phyloP scores from a whole-genome alignment of 192 early-diverging fungal species.

The Chytriomyces sp. region DNA sequence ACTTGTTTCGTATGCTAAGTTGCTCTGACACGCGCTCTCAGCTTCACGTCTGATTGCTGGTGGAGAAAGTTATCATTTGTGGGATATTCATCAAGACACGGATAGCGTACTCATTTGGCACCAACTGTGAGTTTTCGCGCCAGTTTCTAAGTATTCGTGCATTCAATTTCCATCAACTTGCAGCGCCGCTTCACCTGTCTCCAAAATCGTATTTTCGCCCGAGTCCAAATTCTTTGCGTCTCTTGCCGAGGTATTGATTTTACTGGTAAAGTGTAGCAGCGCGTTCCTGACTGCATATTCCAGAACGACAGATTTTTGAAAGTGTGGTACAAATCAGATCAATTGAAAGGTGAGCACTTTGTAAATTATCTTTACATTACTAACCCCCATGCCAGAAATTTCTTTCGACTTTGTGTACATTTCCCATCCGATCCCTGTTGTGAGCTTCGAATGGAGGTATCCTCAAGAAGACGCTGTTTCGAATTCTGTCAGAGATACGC shows the following conservation, averaged over 20 bases:
- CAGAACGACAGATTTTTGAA: slow-evolving; percentile 71
- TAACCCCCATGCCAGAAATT: not conserved
- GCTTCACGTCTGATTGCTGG: not conserved
- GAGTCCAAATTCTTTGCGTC: slow-evolving; percentile 67
- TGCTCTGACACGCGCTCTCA: not conserved
- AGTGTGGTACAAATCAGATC: slow-evolving; percentile 58
- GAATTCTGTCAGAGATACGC: not conserved
- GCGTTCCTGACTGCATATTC: not conserved
- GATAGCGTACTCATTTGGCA: not conserved
- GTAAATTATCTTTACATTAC: too few species aligned
- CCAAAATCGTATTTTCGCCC: slow-evolving; percentile 63
- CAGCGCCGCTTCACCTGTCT: slow-evolving; percentile 10
- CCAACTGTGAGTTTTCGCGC: not conserved
- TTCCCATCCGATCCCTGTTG: slow-evolving; percentile 67
- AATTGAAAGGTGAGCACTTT: too few species aligned
- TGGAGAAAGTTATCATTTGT: not conserved
- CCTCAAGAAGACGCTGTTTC: not conserved
- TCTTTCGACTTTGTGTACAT: slow-evolving; percentile 64
- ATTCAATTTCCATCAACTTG: not conserved
- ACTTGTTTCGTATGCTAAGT: not conserved
- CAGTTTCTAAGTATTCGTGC: not conserved
- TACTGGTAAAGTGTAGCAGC: not conserved
- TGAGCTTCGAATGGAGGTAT: slow-evolving; percentile 68
- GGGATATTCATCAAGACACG: not conserved
- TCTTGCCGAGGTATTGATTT: slow-evolving; percentile 56